Evolutionary conservation across 2,329 filamentous ascomycete genomes (phyloP).

Genomic region (Alternaria ethzedia): DNA sequence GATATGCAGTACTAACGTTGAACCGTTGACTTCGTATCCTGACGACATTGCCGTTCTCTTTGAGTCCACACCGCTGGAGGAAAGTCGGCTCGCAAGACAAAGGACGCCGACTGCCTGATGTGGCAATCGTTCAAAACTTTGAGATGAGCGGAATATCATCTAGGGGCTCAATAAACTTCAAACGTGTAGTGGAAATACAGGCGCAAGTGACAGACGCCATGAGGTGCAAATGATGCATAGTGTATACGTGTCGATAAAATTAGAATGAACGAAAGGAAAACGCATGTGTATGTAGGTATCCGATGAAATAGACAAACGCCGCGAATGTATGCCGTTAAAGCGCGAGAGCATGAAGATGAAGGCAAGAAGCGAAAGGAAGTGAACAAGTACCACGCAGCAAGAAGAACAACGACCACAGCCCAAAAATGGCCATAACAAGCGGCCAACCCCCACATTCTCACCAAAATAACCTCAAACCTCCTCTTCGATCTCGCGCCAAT

Average conservation of each 20-base stretch:
- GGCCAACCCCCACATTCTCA: background rate
- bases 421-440: background rate
- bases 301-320: background rate
- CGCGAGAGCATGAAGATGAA: background rate
- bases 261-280: background rate
- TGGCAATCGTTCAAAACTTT: background rate
- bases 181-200: background rate
- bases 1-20: background rate
- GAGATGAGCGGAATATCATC: background rate
- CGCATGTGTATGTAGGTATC: background rate
- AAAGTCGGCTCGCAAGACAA: too few relatives aligned
- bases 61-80: background rate
- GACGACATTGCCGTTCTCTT: background rate
- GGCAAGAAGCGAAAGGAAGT: background rate
- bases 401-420: background rate
- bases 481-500: background rate
- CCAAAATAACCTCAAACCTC: background rate
- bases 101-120: background rate
- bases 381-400: background rate
- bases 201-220: background rate
- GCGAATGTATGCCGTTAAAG: background rate
- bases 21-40: background rate
- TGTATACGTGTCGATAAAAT: background rate
- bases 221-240: background rate
- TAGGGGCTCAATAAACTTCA: too few relatives aligned